Evolutionary conservation across 306 rosid species (phyloP).

Genomic region (Prosopis cineraria): DNA sequence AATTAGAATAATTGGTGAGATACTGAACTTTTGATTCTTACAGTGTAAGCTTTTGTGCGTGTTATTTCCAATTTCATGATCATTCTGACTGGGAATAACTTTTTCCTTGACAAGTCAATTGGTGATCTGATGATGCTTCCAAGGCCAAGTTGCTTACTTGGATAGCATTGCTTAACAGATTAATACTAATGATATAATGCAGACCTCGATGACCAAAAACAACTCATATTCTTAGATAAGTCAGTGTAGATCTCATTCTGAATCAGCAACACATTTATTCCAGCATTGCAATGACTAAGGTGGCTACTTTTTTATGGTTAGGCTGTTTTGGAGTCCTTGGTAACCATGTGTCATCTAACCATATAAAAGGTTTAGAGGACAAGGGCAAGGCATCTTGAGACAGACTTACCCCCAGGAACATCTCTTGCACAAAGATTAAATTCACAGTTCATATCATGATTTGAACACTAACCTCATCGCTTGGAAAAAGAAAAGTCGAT

Average conservation of each 20-base stretch:
- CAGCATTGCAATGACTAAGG: neutral
- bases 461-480: constrained; percentile 66
- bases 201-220: neutral
- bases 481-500: constrained; percentile 83
- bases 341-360: neutral
- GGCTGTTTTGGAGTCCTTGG: neutral
- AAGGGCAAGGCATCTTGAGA: neutral
- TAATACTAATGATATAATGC: neutral
- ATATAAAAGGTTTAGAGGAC: neutral
- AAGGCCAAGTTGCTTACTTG: neutral
- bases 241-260: neutral
- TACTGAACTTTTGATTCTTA: neutral
- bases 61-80: neutral
- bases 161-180: neutral
- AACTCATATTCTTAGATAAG: neutral
- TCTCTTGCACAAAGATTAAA: constrained; percentile 23
- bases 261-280: neutral
- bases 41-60: neutral
- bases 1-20: neutral
- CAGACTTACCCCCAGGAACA: neutral
- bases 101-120: neutral
- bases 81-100: neutral
- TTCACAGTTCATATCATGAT: constrained; percentile 28
- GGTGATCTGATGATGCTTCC: neutral
- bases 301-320: neutral